Percentiles rank a stretch among this genome's conserved stretches.
Evolutionary conservation across 257 asterid species (phyloP).

Genomic region (Mitragyna speciosa): DNA sequence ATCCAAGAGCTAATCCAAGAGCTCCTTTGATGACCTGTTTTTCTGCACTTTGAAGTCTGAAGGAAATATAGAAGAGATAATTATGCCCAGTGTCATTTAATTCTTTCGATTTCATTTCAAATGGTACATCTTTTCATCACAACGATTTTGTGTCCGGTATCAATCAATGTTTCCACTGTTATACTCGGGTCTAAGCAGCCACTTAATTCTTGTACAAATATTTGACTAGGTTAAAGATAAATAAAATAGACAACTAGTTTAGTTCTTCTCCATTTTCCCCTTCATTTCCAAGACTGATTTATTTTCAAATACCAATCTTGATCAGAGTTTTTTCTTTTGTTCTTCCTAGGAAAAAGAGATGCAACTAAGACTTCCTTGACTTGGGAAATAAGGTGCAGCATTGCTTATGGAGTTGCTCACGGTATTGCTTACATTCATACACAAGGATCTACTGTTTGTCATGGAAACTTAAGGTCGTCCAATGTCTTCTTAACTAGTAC

Average conservation of each 20-base stretch:
- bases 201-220: no score
- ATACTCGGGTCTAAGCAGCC: no score
- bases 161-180: background rate
- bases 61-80: no score
- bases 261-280: background rate
- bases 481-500: conserved; percentile 26
- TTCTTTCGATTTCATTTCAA: no score
- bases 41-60: background rate
- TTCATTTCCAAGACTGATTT: no score
- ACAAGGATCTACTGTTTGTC: conserved; percentile 22
- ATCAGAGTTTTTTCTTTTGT: background rate
- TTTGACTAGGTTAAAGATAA: background rate
- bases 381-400: conserved; percentile 31
- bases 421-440: conserved; percentile 29
- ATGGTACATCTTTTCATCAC: background rate
- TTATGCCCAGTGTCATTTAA: no score
- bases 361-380: conserved; percentile 15
- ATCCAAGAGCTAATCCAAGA: no score
- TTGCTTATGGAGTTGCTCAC: conserved; percentile 26
- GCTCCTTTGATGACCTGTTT: no score
- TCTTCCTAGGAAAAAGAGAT: conserved; percentile 17
- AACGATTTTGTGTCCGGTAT: background rate
- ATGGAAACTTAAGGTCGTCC: conserved; percentile 37
- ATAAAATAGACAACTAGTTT: no score
- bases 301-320: no score